phyloP scores from a whole-genome alignment of 768 basidiomycete genomes.

The Cystobasidium tubakii region DNA sequence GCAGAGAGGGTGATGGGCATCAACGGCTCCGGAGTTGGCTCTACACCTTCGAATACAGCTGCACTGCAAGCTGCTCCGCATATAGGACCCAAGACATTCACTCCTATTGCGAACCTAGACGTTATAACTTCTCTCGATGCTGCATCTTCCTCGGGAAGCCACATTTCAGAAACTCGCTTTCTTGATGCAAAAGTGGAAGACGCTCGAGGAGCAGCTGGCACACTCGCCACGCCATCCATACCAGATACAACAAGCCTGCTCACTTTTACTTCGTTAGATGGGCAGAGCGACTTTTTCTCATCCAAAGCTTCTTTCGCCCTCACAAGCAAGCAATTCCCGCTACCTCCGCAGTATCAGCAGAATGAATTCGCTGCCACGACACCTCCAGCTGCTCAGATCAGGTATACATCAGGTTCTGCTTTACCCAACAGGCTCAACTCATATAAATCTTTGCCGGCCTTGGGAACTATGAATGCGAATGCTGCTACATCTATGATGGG shows the following conservation, averaged over 20 bases:
- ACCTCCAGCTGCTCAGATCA: background rate
- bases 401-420: background rate
- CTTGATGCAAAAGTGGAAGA: background rate
- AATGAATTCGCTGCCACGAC: background rate
- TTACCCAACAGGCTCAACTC: background rate
- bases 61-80: background rate
- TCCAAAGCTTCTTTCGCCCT: constrained; percentile 16
- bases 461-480: background rate
- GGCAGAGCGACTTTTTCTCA: background rate
- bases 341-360: constrained; percentile 11
- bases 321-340: background rate
- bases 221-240: background rate
- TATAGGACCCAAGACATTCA: background rate
- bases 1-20: background rate
- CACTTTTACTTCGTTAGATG: background rate
- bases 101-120: constrained; percentile 26
- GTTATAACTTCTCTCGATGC: background rate
- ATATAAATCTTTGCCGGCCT: background rate
- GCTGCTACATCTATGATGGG: background rate
- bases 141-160: background rate
- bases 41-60: background rate
- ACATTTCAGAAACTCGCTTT: background rate
- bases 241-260: background rate
- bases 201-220: background rate
- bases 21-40: background rate